A percentile compares a stretch with the other conserved stretches of the same genome.
These are phyloP conservation scores for Ophiostoma australiae DNA, from an alignment of 2,329 filamentous ascomycete genomes.

Conservation along the genomic window DNA sequence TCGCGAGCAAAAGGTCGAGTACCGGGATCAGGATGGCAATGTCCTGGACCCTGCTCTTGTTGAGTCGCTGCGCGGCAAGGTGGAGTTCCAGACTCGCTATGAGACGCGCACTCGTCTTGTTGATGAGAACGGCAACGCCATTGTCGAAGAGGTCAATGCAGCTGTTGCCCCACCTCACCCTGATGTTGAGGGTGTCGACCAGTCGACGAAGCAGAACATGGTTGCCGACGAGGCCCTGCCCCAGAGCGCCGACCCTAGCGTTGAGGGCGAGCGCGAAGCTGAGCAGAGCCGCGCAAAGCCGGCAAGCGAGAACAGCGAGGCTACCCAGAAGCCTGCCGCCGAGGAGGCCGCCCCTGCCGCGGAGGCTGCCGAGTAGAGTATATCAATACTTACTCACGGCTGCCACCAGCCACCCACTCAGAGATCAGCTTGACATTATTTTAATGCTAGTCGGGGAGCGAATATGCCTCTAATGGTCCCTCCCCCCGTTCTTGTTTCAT, in stretches of 20 bases:
- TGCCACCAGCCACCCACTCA: background rate
- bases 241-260: constrained; percentile 45
- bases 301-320: constrained; percentile 58
- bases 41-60: constrained; percentile 80
- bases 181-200: constrained; percentile 57
- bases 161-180: constrained; percentile 54
- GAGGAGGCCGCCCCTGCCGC: constrained; percentile 7
- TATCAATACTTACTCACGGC: background rate
- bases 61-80: constrained; percentile 78
- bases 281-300: constrained; percentile 55
- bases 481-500: background rate
- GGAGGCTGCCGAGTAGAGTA: constrained; percentile 11
- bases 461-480: background rate
- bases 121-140: constrained; percentile 72
- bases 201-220: constrained; percentile 46
- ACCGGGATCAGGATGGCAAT: constrained; percentile 91
- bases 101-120: constrained; percentile 88
- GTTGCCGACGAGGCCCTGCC: constrained; percentile 38
- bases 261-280: constrained; percentile 56
- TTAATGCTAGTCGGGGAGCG: background rate
- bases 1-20: constrained; percentile 81
- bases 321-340: constrained; percentile 30
- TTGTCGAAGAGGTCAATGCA: constrained; percentile 43
- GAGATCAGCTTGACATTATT: background rate
- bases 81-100: constrained; percentile 91